Conservation (phyloP, 2,329 filamentous ascomycete genomes). For the Rasamsonia emersonii region DNA sequence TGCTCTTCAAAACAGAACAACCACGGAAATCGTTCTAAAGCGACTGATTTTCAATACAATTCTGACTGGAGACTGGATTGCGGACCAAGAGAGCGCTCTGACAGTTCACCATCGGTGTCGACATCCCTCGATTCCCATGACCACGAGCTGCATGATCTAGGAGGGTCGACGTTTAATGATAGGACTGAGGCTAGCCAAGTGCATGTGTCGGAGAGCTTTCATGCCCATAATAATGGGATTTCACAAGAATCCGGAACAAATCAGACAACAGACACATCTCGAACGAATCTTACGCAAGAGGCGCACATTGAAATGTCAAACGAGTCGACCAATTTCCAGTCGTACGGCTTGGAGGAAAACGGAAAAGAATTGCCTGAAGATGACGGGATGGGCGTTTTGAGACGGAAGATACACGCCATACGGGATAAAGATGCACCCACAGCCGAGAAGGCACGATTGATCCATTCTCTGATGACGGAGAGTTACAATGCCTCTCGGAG, state of each 20-base stretch:
- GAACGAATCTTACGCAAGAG: background rate
- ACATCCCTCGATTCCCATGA: too few species aligned
- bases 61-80: too few species aligned
- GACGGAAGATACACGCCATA: constrained; percentile 60
- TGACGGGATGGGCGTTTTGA: constrained; percentile 64
- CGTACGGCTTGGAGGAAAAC: constrained; percentile 11
- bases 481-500: constrained; percentile 48
- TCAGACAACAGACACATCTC: background rate
- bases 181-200: constrained; percentile 1
- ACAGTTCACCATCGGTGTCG: too few species aligned
- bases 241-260: background rate
- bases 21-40: background rate
- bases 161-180: too few species aligned
- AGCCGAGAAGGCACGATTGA: constrained; percentile 59
- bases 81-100: too few species aligned
- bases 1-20: background rate
- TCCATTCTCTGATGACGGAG: constrained; percentile 64
- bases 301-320: background rate
- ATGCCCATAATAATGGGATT: constrained; percentile 1
- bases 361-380: constrained; percentile 55
- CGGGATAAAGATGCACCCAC: constrained; percentile 52
- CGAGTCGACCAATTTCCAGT: background rate
- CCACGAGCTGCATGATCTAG: too few species aligned
- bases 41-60: background rate
- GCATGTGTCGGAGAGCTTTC: constrained; percentile 4